Conservation (phyloP, 2,329 filamentous ascomycete species). For the Cladosporium oxysporum region DNA sequence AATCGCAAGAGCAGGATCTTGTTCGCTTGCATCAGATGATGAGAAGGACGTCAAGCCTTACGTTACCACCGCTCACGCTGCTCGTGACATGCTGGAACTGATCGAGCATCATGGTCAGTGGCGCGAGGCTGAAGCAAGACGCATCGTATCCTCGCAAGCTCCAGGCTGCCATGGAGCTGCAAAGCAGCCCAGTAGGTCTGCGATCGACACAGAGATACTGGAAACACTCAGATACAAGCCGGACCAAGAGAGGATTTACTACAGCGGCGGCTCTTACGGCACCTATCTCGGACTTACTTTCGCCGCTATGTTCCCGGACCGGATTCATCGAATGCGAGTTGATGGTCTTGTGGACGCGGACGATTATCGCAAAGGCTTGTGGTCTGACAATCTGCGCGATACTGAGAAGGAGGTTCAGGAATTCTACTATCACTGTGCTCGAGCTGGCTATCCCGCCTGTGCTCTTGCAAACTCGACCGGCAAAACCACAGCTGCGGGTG, state of each 20-base stretch:
- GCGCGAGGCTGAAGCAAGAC: slow-evolving; percentile 32
- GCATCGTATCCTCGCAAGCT: background rate
- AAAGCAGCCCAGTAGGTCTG: background rate
- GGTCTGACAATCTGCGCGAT: slow-evolving; percentile 45
- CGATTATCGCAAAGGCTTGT: slow-evolving; percentile 40
- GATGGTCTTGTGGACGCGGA: slow-evolving; percentile 50
- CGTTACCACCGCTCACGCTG: slow-evolving; percentile 50
- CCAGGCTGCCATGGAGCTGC: background rate
- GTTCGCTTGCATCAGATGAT: slow-evolving; percentile 29
- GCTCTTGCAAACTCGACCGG: slow-evolving; percentile 38
- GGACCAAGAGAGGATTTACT: slow-evolving; percentile 39
- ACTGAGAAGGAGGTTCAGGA: slow-evolving; percentile 45
- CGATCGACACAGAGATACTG: background rate
- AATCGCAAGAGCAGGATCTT: slow-evolving; percentile 37
- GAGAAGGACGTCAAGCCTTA: slow-evolving; percentile 45
- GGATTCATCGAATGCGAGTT: slow-evolving; percentile 42
- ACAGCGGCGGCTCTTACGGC: slow-evolving; percentile 51
- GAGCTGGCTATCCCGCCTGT: slow-evolving; percentile 44
- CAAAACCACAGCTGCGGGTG: slow-evolving; percentile 37
- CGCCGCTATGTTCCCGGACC: slow-evolving; percentile 44
- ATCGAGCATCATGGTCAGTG: slow-evolving; percentile 44
- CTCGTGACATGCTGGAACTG: slow-evolving; percentile 53
- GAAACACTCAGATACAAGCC: slow-evolving; percentile 25
- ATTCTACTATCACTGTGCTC: slow-evolving; percentile 50
- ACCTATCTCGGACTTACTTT: slow-evolving; percentile 47